These are phyloP conservation scores for Trapa incisa DNA, from an alignment of 345 rosid genomes.

Conservation along the genomic window DNA sequence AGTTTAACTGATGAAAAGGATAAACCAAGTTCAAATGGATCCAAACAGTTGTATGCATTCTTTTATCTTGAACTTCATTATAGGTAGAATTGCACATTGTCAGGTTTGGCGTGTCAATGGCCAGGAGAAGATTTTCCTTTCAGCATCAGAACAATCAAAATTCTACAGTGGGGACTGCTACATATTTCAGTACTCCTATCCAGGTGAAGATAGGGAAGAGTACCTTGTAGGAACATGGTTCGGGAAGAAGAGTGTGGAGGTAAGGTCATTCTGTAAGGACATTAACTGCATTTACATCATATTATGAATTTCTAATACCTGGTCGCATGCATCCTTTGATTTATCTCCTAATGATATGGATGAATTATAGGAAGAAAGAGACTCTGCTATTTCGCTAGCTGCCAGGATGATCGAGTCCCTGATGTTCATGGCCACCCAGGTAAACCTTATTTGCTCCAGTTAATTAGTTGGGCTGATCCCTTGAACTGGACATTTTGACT, in stretches of 20 bases:
- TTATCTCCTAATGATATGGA: background rate
- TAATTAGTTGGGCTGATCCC: background rate
- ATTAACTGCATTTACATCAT: background rate
- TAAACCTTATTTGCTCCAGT: conserved; percentile 19
- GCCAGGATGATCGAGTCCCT: conserved; percentile 81
- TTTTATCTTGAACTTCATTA: background rate
- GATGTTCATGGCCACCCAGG: conserved; percentile 77
- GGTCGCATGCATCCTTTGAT: background rate
- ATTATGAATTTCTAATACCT: background rate
- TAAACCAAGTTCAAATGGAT: background rate
- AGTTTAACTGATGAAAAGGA: background rate
- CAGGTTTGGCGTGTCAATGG: conserved; percentile 88
- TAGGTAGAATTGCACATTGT: background rate
- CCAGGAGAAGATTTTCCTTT: conserved; percentile 55
- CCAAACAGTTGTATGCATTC: background rate
- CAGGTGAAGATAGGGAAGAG: conserved; percentile 92
- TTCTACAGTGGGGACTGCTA: conserved; percentile 86
- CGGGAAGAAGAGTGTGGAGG: conserved; percentile 88
- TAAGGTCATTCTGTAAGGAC: conserved; percentile 13
- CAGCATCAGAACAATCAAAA: conserved; percentile 74
- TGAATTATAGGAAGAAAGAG: conserved; percentile 51
- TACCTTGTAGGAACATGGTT: conserved; percentile 86
- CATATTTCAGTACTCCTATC: conserved; percentile 73
- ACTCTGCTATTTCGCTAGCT: conserved; percentile 62
- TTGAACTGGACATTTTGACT: background rate